phyloP scores from a whole-genome alignment of 2,329 filamentous ascomycete genomes.

The Neonectria hederae region DNA sequence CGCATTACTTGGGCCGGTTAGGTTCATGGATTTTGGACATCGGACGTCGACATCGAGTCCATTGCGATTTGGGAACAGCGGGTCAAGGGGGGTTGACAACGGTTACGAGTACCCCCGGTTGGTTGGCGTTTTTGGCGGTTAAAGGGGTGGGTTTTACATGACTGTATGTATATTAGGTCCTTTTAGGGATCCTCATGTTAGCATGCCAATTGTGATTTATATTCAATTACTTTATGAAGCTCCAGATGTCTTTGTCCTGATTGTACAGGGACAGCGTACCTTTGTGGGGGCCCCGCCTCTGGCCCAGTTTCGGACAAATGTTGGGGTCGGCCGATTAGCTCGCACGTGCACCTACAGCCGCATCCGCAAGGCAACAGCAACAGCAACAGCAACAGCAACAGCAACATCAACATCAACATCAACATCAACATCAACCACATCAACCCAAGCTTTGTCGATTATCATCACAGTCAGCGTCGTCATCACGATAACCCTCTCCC shows the following conservation, averaged over 20 bases:
- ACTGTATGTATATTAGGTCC: not conserved
- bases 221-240: not conserved
- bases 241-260: not conserved
- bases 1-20: constrained; percentile 24
- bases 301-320: constrained; percentile 32
- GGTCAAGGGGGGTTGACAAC: constrained; percentile 1
- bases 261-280: not conserved
- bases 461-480: constrained; percentile 19
- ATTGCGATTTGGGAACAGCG: constrained; percentile 2
- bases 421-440: constrained; percentile 26
- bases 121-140: constrained; percentile 10
- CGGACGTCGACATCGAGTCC: constrained; percentile 13
- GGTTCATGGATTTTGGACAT: not conserved
- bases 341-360: constrained; percentile 38
- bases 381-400: constrained; percentile 24
- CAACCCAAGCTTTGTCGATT: constrained; percentile 29
- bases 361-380: constrained; percentile 29
- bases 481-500: not conserved
- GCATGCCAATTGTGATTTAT: not conserved
- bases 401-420: constrained; percentile 24
- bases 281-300: not conserved
- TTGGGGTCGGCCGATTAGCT: constrained; percentile 28
- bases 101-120: not conserved
- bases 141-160: constrained; percentile 1
- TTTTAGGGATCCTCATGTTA: not conserved